Base-by-base conservation (phyloP, 2,329 filamentous ascomycete genomes). In the Xylaria sp. region DNA sequence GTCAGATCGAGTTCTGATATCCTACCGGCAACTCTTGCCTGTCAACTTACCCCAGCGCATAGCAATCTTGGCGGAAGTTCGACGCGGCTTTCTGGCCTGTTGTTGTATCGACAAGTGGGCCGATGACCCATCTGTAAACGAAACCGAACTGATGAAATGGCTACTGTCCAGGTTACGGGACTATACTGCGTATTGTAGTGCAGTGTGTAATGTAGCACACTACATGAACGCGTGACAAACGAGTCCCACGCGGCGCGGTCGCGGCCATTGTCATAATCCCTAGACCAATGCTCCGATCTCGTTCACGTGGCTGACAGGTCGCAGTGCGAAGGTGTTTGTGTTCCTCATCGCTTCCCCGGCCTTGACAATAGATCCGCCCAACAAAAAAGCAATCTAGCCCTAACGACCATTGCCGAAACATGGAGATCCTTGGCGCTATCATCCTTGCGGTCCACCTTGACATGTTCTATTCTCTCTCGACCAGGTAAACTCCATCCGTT, bases 381-480 rank as follows among this genome's bases (percentile, higher is more conserved):
- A 57, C 50, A 66, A 63, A 66, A n/a, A 66, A 67, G 63, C 63
- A 61, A 63, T 63, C 56, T 66, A 38, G 57, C 50, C 63, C 45
- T 61, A 63, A 63, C 49, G 51, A 58, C 60, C 56, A 67, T 53
- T 69, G 63, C 67, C 63, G 63, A 55, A 57, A 61, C 66, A 55
- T 61, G 56, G 50, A 45, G 49, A 53, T 42, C 55, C 62, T 57
- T 54, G 61, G 36, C 39, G 29, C 47, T 7, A 53, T 29, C 27
- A 58, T 53, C 60, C 63, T 59, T 54, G 59, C 45, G 29, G 36
- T 62, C 61, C 51, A 36, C 57, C 33, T 44, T n/a, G n/a, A 9
- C 17, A 13, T 38, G n/a, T 10, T 11, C 15, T 61, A 15, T 53
- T 47, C 36, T 57, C 33, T 42, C 31, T 53, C 11, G 36, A 49